Base-by-base conservation (phyloP, 768 basidiomycete species). In the Leccinum sublutescens region DNA sequence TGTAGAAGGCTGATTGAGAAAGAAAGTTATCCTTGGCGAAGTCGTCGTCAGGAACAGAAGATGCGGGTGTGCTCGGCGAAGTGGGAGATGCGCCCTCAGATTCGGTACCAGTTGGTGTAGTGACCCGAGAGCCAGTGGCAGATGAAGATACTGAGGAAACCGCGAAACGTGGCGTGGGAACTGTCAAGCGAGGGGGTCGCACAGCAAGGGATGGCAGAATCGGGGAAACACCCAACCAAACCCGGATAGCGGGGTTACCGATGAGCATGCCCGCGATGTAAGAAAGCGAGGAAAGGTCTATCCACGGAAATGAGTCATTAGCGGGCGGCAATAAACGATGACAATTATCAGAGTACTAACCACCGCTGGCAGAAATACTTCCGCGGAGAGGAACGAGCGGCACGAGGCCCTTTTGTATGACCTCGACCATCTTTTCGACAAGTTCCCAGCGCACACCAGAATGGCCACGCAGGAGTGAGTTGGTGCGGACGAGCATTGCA, bases 381-480 rank as follows among this genome's bases (percentile, higher is more conserved):
- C 91, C 90, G 8, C 93, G 85, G 6, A 95, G 77, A 17, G 93
- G 93, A 17, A 95, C 88, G 15, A 93, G 73, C 0, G 90, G 89
- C 5, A 85, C 90, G 66, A 95, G 81, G 63, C 91, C 85, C 61
- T 84, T 84, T 33, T 78, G 75, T 43, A 95, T 82, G 47, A 93
- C 80, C 19, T 82, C 80, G 60, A 81, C 82, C 85, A 95, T 92
- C 67, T 86, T 85, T 71, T 90, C 80, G 58, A 95, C 82, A 52
- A 95, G 82, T 60, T 87, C 85, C 82, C 86, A 86, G 38, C 92
- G 83, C 12, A 95, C 85, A 34, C 89, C 93, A 21, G 91, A 93
- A 74, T 95, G 93, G 0, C 92, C 93, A 6, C 93, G 87, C 55
- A 93, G 85, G 47, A 95, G 83, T 4, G 91, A 93, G 74, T 95